phyloP scores from a whole-genome alignment of 257 asterid species.

The Marsdenia floribunda region DNA sequence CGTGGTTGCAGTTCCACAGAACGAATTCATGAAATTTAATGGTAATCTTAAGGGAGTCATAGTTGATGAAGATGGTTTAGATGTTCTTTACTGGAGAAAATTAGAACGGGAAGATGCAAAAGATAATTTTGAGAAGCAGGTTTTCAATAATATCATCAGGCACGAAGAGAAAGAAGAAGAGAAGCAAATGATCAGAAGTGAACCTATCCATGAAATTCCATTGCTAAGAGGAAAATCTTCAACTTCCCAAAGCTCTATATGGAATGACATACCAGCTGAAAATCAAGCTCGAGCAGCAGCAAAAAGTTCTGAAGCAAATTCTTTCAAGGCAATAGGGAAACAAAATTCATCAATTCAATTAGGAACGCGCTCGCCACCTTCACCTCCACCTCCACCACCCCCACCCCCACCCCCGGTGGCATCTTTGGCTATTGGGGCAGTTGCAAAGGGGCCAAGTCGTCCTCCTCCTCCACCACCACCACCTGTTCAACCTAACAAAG shows the following conservation, averaged over 20 bases:
- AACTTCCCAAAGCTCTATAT: conserved; percentile 54
- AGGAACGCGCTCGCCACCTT: conserved; percentile 16
- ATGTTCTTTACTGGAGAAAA: conserved; percentile 83
- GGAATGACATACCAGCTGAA: conserved; percentile 34
- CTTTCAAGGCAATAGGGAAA: conserved; percentile 30
- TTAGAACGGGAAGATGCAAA: conserved; percentile 40
- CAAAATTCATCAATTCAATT: conserved; percentile 26
- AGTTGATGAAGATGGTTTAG: conserved; percentile 88
- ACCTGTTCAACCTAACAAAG: conserved; percentile 14
- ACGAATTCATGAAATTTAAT: conserved; percentile 39
- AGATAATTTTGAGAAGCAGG: conserved; percentile 40
- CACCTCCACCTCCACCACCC: conserved; percentile 11
- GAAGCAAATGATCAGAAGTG: conserved; percentile 37
- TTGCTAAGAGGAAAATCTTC: conserved; percentile 72
- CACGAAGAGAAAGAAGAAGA: conserved; percentile 40
- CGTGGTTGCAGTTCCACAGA: conserved; percentile 22
- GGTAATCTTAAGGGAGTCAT: conserved; percentile 76
- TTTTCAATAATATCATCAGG: conserved; percentile 33
- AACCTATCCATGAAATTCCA: conserved; percentile 53
- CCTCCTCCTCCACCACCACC: conserved; percentile 51
- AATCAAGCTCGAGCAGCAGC: conserved; percentile 19
- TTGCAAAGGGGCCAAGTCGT: conserved; percentile 18
- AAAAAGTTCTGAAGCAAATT: conserved; percentile 6
- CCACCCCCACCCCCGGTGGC: conserved; percentile 17
- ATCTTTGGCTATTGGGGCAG: conserved; percentile 16